Conservation (phyloP, 2,329 filamentous ascomycete species). For the Fusarium proliferatum region DNA sequence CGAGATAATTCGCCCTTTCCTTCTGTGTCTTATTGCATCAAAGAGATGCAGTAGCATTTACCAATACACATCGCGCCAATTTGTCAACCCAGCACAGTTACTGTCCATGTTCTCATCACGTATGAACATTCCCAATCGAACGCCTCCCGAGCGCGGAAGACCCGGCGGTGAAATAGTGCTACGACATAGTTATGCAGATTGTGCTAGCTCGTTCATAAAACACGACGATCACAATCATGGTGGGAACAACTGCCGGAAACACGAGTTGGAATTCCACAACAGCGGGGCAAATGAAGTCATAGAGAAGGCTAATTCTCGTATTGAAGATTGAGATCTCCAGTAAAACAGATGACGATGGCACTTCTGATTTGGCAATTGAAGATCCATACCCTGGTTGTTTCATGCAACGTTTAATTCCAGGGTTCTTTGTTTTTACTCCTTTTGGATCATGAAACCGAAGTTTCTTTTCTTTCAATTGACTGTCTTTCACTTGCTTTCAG, state of each 20-base stretch:
- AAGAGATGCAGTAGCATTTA: no score
- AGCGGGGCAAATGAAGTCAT: conserved; percentile 17
- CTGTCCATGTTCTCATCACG: neutral
- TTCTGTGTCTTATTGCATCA: no score
- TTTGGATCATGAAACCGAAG: neutral
- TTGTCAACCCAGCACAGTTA: no score
- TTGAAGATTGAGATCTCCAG: conserved; percentile 8
- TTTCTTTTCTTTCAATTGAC: conserved; percentile 2
- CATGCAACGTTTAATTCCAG: neutral
- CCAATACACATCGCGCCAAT: no score
- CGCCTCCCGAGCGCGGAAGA: neutral
- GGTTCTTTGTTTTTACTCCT: neutral
- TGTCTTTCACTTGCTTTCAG: neutral
- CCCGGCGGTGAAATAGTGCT: neutral
- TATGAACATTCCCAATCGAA: neutral
- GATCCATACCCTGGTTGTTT: neutral
- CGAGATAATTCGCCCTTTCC: no score
- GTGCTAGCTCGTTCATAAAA: neutral
- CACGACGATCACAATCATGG: conserved; percentile 8
- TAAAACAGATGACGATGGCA: neutral
- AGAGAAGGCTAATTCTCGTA: conserved; percentile 15
- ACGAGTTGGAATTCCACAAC: neutral
- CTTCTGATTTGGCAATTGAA: neutral
- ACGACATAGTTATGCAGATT: neutral
- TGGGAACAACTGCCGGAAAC: neutral